Evolutionary conservation across 2,329 filamentous ascomycete genomes (phyloP).

Genomic region (Diplodia sapinea): DNA sequence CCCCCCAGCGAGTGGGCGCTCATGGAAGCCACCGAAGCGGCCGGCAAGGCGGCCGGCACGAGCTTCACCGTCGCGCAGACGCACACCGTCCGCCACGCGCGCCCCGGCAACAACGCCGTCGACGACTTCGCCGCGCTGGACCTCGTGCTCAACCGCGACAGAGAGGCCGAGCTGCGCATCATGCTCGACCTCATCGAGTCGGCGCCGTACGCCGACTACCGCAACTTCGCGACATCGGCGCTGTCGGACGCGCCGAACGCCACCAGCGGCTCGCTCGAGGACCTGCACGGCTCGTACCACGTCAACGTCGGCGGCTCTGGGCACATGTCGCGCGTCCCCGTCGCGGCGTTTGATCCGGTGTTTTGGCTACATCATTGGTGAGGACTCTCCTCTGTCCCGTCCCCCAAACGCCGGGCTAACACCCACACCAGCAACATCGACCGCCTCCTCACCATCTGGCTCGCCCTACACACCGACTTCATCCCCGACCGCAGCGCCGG

Average conservation of each 20-base stretch:
- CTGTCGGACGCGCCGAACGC: neutral
- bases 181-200: neutral
- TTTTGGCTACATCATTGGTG: neutral
- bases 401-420: no score
- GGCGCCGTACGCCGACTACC: neutral
- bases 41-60: neutral
- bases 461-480: neutral
- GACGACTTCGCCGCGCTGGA: neutral
- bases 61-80: neutral
- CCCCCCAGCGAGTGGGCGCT: neutral
- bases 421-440: neutral
- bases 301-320: neutral
- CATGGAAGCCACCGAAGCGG: neutral
- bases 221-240: neutral
- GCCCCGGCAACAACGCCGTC: neutral
- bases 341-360: neutral
- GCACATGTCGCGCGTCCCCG: neutral
- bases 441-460: neutral
- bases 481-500: neutral
- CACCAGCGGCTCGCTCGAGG: neutral
- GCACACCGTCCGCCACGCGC: neutral
- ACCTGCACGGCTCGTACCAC: neutral
- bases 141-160: neutral
- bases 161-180: neutral
- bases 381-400: neutral